Percentiles rank a stretch among this genome's conserved stretches.
Conservation (phyloP, 768 basidiomycete genomes). For the Lepiota brunneoincarnata region DNA sequence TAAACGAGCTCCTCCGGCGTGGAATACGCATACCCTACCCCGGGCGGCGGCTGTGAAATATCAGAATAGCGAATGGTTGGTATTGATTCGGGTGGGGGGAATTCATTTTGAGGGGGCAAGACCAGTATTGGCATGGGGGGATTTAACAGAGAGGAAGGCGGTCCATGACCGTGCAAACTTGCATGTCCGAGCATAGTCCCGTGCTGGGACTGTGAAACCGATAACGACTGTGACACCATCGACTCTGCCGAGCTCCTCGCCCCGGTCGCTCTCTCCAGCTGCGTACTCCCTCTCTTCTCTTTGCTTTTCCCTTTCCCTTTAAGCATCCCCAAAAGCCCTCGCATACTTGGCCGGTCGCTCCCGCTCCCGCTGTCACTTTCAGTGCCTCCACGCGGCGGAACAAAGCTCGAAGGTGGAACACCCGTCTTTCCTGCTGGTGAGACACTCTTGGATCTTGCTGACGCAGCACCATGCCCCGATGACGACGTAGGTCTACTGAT, state of each 20-base stretch:
- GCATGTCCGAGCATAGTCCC: not conserved
- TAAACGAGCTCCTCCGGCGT: not conserved
- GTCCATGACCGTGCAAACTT: constrained; percentile 1
- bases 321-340: constrained; percentile 4
- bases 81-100: not conserved
- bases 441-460: not conserved
- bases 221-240: constrained; percentile 5
- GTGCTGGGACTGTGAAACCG: constrained; percentile 3
- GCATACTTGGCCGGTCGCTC: constrained; percentile 3
- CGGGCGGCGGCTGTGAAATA: not conserved
- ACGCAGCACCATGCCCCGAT: not conserved
- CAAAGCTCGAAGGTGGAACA: constrained; percentile 4
- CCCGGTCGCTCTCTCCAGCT: not conserved
- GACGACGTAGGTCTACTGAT: not conserved
- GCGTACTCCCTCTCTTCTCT: not conserved
- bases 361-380: not conserved
- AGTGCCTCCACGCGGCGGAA: not conserved
- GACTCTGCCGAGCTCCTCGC: constrained; percentile 6
- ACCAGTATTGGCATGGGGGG: constrained; percentile 19
- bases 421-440: not conserved
- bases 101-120: constrained; percentile 12
- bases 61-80: not conserved
- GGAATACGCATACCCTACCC: not conserved
- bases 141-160: constrained; percentile 24
- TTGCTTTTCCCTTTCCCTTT: not conserved